These are phyloP conservation scores for Neurospora sp. DNA, from an alignment of 495 filamentous ascomycete species.

Conservation along the genomic window DNA sequence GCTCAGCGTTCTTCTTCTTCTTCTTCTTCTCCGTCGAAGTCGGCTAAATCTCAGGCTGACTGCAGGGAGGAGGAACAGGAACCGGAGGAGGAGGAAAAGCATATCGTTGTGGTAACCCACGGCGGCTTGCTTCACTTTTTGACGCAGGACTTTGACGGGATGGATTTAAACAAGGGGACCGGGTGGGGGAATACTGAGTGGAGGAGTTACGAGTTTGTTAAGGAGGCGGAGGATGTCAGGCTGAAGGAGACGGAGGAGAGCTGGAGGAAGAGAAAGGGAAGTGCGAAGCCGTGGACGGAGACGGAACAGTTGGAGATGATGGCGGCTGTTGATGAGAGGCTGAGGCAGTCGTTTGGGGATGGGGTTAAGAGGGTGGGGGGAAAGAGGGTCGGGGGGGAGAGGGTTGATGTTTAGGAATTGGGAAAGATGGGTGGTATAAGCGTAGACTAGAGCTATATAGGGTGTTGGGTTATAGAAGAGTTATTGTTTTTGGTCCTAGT, in stretches of 20 bases:
- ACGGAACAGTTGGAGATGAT: slow-evolving; percentile 33
- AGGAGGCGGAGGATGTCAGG: slow-evolving; percentile 36
- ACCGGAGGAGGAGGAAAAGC: slow-evolving; percentile 22
- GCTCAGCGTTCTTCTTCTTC: slow-evolving; percentile 2
- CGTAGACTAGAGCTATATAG: background rate
- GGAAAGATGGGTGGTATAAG: background rate
- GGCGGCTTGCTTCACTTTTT: slow-evolving; percentile 52
- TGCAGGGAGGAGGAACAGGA: slow-evolving; percentile 31
- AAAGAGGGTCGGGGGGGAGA: background rate
- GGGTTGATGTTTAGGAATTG: background rate
- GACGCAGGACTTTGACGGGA: slow-evolving; percentile 71
- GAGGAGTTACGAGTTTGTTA: slow-evolving; percentile 59
- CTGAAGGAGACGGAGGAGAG: slow-evolving; percentile 49
- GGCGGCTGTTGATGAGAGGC: slow-evolving; percentile 14
- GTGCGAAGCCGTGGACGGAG: slow-evolving; percentile 34
- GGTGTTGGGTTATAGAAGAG: background rate
- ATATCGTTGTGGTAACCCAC: slow-evolving; percentile 52
- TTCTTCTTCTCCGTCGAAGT: too few species aligned
- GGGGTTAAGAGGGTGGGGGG: background rate
- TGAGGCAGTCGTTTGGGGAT: slow-evolving; percentile 19
- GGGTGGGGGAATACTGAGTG: slow-evolving; percentile 82
- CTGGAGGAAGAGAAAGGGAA: slow-evolving; percentile 40
- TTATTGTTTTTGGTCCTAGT: background rate
- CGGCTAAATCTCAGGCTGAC: background rate
- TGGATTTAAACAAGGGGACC: slow-evolving; percentile 50